Conservation (phyloP, 2,329 filamentous ascomycete genomes). For the Pseudogymnoascus sp. region DNA sequence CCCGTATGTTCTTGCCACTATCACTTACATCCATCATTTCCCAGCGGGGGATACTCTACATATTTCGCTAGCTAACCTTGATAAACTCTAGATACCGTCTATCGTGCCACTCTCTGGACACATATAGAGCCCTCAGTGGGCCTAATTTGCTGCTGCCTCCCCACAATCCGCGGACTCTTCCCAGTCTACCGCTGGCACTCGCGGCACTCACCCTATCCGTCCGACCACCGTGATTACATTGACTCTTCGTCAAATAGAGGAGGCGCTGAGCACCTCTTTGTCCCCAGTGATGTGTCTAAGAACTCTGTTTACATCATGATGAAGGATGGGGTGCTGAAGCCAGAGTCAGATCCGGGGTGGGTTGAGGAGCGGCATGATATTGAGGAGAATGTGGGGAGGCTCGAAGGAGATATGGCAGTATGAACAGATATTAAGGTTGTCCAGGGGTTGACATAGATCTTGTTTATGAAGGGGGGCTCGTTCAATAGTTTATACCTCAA, state of each 20-base stretch:
- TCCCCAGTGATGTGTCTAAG: neutral
- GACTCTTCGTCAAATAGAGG: neutral
- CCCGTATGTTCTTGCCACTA: constrained; percentile 13
- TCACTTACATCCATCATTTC: neutral
- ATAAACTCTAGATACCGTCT: neutral
- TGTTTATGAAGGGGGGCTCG: neutral
- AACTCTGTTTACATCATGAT: neutral
- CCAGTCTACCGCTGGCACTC: neutral
- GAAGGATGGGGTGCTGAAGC: neutral
- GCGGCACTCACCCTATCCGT: neutral
- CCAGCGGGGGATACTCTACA: neutral
- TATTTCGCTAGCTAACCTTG: neutral
- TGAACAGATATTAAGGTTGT: neutral
- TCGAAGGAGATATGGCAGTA: neutral
- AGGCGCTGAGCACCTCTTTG: neutral
- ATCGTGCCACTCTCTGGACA: neutral
- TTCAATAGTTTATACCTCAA: constrained; percentile 1
- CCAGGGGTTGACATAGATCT: neutral
- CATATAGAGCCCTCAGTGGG: constrained; percentile 8
- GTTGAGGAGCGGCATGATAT: neutral
- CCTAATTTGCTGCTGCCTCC: constrained; percentile 2
- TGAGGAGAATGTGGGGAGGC: neutral
- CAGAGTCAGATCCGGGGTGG: neutral
- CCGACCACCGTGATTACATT: neutral
- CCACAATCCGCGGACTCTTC: neutral